Percentiles rank a stretch among this genome's conserved stretches.
Evolutionary conservation across 805 yeast species (phyloP).

Genomic region (Isabelozyma pseudorhagii): DNA sequence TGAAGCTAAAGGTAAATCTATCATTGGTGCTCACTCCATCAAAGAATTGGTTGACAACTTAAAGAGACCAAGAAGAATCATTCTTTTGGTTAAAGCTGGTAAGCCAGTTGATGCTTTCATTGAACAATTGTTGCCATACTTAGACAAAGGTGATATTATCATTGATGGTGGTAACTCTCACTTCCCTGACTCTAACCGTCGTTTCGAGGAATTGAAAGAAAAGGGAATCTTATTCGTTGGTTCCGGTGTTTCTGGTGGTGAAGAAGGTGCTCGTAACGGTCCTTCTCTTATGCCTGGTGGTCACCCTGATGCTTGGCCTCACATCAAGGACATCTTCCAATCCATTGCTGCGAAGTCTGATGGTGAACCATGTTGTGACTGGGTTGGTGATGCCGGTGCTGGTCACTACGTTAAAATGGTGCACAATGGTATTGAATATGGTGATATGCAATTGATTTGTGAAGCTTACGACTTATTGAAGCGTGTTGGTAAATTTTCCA

Average conservation of each 20-base stretch:
- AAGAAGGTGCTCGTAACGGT: slow-evolving; percentile 99
- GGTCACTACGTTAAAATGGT: slow-evolving; percentile 99
- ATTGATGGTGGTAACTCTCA: slow-evolving; percentile 99
- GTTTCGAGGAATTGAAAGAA: slow-evolving; percentile 81
- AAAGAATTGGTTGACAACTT: slow-evolving; percentile 83
- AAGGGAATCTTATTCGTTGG: slow-evolving; percentile 94
- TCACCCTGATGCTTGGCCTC: slow-evolving; percentile 97
- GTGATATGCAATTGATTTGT: slow-evolving; percentile 98
- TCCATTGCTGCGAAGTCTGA: slow-evolving; percentile 93
- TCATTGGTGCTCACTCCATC: slow-evolving; percentile 92
- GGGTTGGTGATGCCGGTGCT: slow-evolving; percentile 99
- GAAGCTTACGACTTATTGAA: slow-evolving; percentile 97
- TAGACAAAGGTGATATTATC: slow-evolving; percentile 96
- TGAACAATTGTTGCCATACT: slow-evolving; percentile 79
- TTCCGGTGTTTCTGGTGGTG: slow-evolving; percentile 99
- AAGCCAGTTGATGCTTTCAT: slow-evolving; percentile 90
- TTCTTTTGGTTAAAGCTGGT: slow-evolving; percentile 95
- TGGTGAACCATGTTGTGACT: slow-evolving; percentile 99
- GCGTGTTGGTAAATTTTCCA: slow-evolving; percentile 86
- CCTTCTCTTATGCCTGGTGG: slow-evolving; percentile 99
- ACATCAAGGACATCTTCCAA: slow-evolving; percentile 94
- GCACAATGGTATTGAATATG: slow-evolving; percentile 99
- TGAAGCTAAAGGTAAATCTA: slow-evolving; percentile 97
- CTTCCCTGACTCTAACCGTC: slow-evolving; percentile 98
- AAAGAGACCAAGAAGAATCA: slow-evolving; percentile 96